phyloP scores from a whole-genome alignment of 1,284 basidiomycete genomes.

The Phylloporus sp. region DNA sequence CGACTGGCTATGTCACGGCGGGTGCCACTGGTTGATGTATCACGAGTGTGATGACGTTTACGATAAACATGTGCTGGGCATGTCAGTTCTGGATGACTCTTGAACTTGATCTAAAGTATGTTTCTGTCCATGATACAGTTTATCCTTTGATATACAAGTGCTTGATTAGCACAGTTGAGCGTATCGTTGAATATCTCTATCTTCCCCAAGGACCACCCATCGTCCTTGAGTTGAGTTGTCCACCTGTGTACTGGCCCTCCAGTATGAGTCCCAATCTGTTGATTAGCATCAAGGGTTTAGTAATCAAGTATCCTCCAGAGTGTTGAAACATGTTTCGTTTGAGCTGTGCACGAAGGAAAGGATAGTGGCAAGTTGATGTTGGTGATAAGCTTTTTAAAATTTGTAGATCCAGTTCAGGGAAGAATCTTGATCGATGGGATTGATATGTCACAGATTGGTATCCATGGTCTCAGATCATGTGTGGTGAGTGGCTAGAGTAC shows the following conservation, averaged over 20 bases:
- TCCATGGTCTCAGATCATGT: conserved; percentile 81
- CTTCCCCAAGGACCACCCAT: conserved; percentile 86
- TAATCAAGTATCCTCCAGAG: conserved; percentile 87
- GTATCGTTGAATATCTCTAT: conserved; percentile 86
- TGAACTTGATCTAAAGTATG: conserved; percentile 39
- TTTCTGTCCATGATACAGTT: not conserved
- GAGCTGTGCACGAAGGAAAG: conserved; percentile 64
- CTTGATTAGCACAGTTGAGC: conserved; percentile 76
- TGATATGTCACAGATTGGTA: conserved; percentile 86
- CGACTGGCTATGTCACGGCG: conserved; percentile 66
- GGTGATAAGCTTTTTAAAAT: conserved; percentile 86
- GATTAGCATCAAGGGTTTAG: conserved; percentile 71
- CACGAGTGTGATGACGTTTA: conserved; percentile 72
- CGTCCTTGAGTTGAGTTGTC: conserved; percentile 65
- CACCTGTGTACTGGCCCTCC: conserved; percentile 89
- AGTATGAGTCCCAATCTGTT: conserved; percentile 57
- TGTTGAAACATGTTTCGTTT: conserved; percentile 80
- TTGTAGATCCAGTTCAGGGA: conserved; percentile 84
- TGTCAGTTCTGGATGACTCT: conserved; percentile 65
- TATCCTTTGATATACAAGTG: conserved; percentile 65
- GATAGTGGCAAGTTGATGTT: conserved; percentile 81
- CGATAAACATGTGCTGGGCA: conserved; percentile 67
- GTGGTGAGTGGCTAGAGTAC: conserved; percentile 50
- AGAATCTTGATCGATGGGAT: conserved; percentile 87
- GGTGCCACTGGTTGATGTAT: conserved; percentile 89